phyloP scores from a whole-genome alignment of 2,329 filamentous ascomycete genomes.

The Colletotrichum neosansevieriae region DNA sequence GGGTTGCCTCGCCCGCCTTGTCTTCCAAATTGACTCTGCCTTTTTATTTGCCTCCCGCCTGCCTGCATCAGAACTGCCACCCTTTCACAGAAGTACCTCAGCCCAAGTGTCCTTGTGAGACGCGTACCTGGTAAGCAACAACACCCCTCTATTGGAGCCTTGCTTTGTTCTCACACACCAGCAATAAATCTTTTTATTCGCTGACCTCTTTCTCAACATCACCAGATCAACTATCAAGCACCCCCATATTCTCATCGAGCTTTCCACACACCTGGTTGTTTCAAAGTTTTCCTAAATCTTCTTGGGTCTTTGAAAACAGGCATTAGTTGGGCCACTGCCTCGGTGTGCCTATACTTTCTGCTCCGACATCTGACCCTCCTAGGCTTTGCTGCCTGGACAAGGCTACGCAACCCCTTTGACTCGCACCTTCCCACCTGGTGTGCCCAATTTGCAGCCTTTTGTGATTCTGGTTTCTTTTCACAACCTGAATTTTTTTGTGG shows the following conservation, averaged over 20 bases:
- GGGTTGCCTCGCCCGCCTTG: slow-evolving; percentile 7
- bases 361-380: slow-evolving; percentile 27
- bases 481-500: background rate
- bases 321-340: background rate
- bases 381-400: slow-evolving; percentile 35
- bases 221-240: too few species aligned
- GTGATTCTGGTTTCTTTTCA: background rate
- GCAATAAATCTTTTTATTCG: too few species aligned
- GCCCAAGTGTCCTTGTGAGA: background rate
- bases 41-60: background rate
- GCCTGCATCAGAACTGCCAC: background rate
- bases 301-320: too few species aligned
- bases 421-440: background rate
- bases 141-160: slow-evolving; percentile 1
- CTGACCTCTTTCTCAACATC: too few species aligned
- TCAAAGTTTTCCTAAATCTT: too few species aligned
- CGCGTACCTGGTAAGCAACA: background rate
- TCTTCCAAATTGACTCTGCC: background rate
- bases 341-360: background rate
- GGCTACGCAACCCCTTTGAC: slow-evolving; percentile 28
- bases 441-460: background rate
- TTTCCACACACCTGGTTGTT: too few species aligned
- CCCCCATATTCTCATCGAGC: too few species aligned
- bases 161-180: background rate
- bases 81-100: background rate